These are phyloP conservation scores for Lasiosphaeriaceae sp. DNA, from an alignment of 495 filamentous ascomycete species.

Conservation along the genomic window DNA sequence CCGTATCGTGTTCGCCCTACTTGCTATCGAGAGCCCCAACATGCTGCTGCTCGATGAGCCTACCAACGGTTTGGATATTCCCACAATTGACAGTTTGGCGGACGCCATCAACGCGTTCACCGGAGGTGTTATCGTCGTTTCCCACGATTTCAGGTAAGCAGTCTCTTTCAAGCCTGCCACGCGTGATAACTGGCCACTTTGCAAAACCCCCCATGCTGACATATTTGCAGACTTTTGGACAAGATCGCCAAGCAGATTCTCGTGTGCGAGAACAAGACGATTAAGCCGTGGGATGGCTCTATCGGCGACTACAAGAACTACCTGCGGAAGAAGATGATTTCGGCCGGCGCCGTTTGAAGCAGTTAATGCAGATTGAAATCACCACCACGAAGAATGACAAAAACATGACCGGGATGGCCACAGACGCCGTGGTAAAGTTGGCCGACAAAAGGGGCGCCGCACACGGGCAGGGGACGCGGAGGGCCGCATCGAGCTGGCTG, in stretches of 20 bases:
- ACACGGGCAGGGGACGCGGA: background rate
- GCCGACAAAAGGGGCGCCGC: background rate
- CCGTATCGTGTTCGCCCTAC: conserved; percentile 93
- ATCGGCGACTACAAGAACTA: conserved; percentile 98
- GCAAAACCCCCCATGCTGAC: conserved; percentile 18
- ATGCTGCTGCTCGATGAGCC: conserved; percentile 98
- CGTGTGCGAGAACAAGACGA: conserved; percentile 95
- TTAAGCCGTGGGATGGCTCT: conserved; percentile 79
- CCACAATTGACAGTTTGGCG: conserved; percentile 94
- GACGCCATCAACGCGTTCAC: conserved; percentile 96
- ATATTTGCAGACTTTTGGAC: conserved; percentile 71
- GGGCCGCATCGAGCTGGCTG: background rate
- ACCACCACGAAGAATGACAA: background rate
- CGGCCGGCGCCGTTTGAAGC: conserved; percentile 57
- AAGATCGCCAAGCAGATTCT: conserved; percentile 99
- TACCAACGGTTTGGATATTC: conserved; percentile 99
- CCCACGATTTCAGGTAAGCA: conserved; percentile 92
- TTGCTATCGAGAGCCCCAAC: conserved; percentile 95
- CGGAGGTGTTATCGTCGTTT: conserved; percentile 96
- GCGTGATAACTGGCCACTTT: background rate
- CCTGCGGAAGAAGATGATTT: conserved; percentile 94
- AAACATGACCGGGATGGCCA: background rate
- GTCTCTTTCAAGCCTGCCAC: no score
- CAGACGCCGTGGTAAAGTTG: background rate
- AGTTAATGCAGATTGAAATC: background rate